These are phyloP conservation scores for Starmerella stellata DNA, from an alignment of 805 yeast species.

Conservation along the genomic window DNA sequence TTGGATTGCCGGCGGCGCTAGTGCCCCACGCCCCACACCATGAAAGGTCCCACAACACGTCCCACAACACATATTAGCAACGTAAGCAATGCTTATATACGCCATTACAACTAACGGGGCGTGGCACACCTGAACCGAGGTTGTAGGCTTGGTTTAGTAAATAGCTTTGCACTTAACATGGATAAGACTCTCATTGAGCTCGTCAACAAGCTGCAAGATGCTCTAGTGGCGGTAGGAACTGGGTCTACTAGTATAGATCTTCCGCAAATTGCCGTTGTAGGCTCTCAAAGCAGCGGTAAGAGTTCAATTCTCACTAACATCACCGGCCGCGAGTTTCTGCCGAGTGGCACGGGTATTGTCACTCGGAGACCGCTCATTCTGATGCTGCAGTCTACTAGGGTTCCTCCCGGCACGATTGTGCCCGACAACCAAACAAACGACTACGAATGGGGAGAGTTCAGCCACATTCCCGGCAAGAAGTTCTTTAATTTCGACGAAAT, in stretches of 20 bases:
- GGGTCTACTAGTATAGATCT: constrained; percentile 72
- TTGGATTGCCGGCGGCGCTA: too few species aligned
- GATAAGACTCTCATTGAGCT: constrained; percentile 65
- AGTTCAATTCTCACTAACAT: constrained; percentile 78
- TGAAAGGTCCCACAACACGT: too few species aligned
- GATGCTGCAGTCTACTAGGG: constrained; percentile 52
- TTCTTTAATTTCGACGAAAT: constrained; percentile 78
- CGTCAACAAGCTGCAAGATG: constrained; percentile 71
- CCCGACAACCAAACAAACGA: constrained; percentile 26
- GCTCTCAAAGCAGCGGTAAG: constrained; percentile 80
- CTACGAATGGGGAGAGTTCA: constrained; percentile 91
- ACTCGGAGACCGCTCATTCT: constrained; percentile 71
- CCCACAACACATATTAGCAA: too few species aligned
- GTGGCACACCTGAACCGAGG: too few species aligned
- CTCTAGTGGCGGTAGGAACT: constrained; percentile 71
- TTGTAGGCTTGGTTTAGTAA: too few species aligned
- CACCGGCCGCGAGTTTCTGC: constrained; percentile 79
- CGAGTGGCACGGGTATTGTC: constrained; percentile 80
- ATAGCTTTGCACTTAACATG: constrained; percentile 26
- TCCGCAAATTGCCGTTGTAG: constrained; percentile 80
- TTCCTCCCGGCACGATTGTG: constrained; percentile 11
- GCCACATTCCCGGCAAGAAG: constrained; percentile 78
- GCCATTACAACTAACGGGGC: too few species aligned
- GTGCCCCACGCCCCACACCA: too few species aligned
- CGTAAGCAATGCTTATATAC: too few species aligned